These are phyloP conservation scores for Tetrapisispora pingtungensis DNA, from an alignment of 805 yeast genomes.

Conservation along the genomic window DNA sequence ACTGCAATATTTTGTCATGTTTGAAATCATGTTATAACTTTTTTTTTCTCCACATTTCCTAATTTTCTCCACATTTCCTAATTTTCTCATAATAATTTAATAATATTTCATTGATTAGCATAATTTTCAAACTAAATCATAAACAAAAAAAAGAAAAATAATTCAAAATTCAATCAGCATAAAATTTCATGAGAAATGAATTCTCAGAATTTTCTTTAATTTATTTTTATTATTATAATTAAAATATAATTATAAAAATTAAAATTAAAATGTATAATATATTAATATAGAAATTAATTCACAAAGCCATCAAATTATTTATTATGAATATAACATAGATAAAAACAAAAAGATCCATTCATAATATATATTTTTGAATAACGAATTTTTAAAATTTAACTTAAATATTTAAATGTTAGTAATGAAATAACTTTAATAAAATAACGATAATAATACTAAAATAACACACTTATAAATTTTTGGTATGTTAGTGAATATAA, in stretches of 20 bases:
- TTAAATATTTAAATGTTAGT: neutral
- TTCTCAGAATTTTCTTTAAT: neutral
- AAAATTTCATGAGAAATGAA: neutral
- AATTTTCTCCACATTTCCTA: no score
- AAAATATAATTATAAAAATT: no score
- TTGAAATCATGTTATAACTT: neutral
- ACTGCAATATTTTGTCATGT: neutral
- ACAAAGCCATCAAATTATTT: neutral
- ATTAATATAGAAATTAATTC: neutral
- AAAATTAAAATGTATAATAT: no score
- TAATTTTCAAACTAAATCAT: neutral
- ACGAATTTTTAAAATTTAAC: neutral
- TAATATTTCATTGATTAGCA: neutral
- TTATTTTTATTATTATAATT: no score
- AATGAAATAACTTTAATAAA: slow-evolving; percentile 1
- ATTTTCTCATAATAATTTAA: neutral
- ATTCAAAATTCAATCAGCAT: neutral
- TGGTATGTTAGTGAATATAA: no score
- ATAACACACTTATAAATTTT: no score
- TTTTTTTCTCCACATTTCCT: no score
- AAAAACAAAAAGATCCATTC: neutral
- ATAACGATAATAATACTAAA: neutral
- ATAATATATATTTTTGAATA: neutral
- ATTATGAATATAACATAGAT: neutral
- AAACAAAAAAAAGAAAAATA: no score